Evolutionary conservation across 2,329 filamentous ascomycete genomes (phyloP).

Genomic region (Calonectria montana): DNA sequence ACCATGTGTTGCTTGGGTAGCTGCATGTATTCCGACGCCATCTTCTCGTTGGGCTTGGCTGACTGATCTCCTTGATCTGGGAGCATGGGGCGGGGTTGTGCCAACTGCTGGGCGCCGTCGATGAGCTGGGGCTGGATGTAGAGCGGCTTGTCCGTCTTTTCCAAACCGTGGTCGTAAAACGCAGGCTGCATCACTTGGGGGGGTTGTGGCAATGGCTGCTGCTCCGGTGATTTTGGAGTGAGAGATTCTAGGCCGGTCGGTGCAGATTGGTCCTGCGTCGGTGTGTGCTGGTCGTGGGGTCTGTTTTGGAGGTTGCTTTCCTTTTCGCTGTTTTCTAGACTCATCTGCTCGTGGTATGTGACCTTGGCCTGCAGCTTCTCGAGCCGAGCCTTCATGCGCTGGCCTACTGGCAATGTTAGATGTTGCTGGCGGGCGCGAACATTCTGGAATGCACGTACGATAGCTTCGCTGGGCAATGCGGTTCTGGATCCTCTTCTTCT

Average conservation of each 20-base stretch:
- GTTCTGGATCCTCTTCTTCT: conserved; percentile 19
- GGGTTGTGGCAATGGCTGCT: conserved; percentile 4
- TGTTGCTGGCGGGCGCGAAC: not conserved
- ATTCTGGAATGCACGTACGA: not conserved
- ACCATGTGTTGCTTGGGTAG: conserved; percentile 15
- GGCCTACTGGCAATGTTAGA: conserved; percentile 9
- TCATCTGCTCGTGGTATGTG: conserved; percentile 15
- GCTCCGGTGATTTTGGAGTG: conserved; percentile 5
- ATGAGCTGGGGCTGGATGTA: conserved; percentile 16
- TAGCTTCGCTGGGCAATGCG: conserved; percentile 17
- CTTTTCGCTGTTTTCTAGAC: not conserved
- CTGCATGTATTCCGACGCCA: conserved; percentile 8
- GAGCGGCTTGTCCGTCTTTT: conserved; percentile 6
- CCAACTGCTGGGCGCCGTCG: not conserved
- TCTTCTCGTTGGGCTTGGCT: not conserved
- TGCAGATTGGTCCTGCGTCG: not conserved
- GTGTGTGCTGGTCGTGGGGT: not conserved
- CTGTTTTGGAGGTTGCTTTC: not conserved
- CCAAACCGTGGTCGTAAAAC: conserved; percentile 6
- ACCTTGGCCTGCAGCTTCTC: conserved; percentile 18
- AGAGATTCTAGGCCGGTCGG: conserved; percentile 5
- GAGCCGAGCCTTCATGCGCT: conserved; percentile 17
- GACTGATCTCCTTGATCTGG: not conserved
- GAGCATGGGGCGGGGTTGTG: conserved; percentile 11
- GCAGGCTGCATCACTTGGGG: conserved; percentile 9